A percentile compares a stretch with the other conserved stretches of the same genome.
Evolutionary conservation across 73 alveolate species (phyloP).

Genomic region (Uronychia binucleata): DNA sequence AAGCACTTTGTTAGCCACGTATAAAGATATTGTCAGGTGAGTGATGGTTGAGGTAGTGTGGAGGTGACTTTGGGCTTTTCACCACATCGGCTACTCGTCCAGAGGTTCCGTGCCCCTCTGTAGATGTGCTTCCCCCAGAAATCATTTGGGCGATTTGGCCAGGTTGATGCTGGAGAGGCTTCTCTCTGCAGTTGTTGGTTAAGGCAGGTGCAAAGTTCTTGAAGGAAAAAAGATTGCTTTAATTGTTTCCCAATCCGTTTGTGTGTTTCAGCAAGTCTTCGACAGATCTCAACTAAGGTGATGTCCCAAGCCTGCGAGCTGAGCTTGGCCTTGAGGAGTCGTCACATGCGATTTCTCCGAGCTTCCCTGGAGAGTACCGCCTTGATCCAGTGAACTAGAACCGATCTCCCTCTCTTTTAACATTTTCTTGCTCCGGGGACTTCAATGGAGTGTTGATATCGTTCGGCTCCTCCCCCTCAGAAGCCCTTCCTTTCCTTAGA

Average conservation of each 20-base stretch:
- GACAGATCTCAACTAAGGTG: neutral
- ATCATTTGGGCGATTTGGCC: neutral
- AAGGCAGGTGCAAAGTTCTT: neutral
- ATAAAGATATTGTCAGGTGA: too few species aligned
- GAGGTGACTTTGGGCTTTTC: neutral
- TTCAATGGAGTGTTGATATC: neutral
- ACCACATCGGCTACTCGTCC: neutral
- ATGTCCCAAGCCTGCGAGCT: neutral
- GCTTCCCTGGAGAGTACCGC: neutral
- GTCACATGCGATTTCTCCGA: neutral
- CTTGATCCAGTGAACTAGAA: neutral
- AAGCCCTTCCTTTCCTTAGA: neutral
- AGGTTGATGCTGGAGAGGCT: neutral
- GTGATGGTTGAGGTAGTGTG: neutral
- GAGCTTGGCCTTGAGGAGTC: neutral
- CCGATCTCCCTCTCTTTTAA: neutral
- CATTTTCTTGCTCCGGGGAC: neutral
- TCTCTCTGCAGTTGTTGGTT: neutral
- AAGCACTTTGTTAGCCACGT: too few species aligned
- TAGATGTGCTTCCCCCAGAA: neutral
- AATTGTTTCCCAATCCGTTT: neutral
- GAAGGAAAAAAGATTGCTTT: neutral
- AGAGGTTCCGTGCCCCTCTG: neutral
- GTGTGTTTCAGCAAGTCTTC: neutral
- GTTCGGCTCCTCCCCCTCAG: neutral